Percentiles rank a stretch among this genome's conserved stretches.
Evolutionary conservation across 2,329 filamentous ascomycete genomes (phyloP).

Genomic region (Epichloe sibirici): DNA sequence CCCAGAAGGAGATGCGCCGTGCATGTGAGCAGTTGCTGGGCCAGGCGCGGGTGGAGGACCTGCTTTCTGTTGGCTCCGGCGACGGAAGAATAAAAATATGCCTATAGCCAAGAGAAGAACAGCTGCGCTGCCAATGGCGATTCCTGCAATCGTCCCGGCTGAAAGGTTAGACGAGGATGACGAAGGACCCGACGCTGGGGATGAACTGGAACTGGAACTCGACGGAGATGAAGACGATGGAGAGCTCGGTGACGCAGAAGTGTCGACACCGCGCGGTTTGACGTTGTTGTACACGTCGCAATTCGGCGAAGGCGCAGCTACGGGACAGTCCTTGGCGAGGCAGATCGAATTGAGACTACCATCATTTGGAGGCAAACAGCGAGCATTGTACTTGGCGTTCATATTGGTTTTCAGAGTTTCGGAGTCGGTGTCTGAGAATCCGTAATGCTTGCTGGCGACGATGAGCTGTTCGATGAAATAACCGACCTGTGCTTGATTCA

Average conservation of each 20-base stretch:
- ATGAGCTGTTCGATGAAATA: constrained; percentile 21
- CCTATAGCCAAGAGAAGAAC: constrained; percentile 11
- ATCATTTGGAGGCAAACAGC: constrained; percentile 14
- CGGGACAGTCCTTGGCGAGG: constrained; percentile 15
- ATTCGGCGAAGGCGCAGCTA: constrained; percentile 14
- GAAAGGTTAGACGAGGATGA: constrained; percentile 5
- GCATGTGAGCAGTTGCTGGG: not conserved
- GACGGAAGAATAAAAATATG: constrained; percentile 9
- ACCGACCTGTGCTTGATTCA: constrained; percentile 16
- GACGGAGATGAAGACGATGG: not conserved
- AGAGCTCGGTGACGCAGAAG: not conserved
- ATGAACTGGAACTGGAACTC: not conserved
- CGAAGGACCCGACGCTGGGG: not conserved
- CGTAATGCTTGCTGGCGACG: constrained; percentile 12
- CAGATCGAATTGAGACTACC: constrained; percentile 16
- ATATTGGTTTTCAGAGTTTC: constrained; percentile 11
- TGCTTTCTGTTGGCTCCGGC: constrained; percentile 2
- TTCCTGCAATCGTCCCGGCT: constrained; percentile 13
- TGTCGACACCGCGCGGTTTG: constrained; percentile 9
- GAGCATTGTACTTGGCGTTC: constrained; percentile 18
- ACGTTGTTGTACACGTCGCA: constrained; percentile 16
- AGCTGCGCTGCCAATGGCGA: constrained; percentile 14
- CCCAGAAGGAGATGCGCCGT: not conserved
- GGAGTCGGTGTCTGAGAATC: constrained; percentile 17
- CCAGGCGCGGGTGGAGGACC: constrained; percentile 1